A percentile compares a stretch with the other conserved stretches of the same genome.
phyloP scores from a whole-genome alignment of 148 eudicot species.

The Diospyros kaki region DNA sequence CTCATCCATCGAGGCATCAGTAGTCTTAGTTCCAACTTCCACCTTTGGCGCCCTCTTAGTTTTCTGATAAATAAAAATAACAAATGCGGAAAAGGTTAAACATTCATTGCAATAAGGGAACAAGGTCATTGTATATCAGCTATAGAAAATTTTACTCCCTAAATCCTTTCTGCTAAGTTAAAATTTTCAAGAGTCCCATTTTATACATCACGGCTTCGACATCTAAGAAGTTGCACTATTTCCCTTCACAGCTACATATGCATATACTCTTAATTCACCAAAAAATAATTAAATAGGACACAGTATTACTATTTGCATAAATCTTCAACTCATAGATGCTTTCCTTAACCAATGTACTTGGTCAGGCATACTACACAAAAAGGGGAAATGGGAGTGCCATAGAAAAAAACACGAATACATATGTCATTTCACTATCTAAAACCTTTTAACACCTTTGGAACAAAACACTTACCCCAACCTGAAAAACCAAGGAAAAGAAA shows the following conservation, averaged over 20 bases:
- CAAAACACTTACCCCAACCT: neutral
- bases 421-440: neutral
- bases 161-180: neutral
- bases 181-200: neutral
- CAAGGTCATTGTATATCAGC: neutral
- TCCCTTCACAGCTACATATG: neutral
- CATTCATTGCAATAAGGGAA: neutral
- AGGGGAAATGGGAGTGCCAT: neutral
- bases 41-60: conserved; percentile 86
- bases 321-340: neutral
- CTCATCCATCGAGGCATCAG: conserved; percentile 84
- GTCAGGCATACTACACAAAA: neutral
- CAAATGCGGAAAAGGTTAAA: neutral
- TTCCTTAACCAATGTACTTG: neutral
- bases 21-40: conserved; percentile 90
- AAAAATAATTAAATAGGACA: neutral
- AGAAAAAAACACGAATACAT: neutral
- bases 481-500: neutral
- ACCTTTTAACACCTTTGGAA: neutral
- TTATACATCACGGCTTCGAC: neutral
- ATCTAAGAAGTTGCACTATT: neutral
- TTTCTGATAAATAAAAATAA: conserved; percentile 43
- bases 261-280: neutral
- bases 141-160: neutral
- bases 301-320: neutral